Base-by-base conservation (phyloP, 2,329 filamentous ascomycete genomes). In the Daldinia sp. region DNA sequence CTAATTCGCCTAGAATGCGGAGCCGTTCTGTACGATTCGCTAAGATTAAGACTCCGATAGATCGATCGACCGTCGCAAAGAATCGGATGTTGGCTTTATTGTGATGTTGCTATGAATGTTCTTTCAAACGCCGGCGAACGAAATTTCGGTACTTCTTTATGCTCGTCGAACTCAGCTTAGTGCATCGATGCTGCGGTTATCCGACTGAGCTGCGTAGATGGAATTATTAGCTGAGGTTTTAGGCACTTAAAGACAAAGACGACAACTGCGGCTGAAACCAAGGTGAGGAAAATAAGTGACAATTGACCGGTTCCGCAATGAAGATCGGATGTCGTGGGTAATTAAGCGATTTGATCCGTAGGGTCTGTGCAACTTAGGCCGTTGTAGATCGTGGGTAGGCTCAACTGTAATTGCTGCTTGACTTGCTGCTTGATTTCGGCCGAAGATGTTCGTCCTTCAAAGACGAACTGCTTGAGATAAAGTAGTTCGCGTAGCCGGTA, bases 191-290 rank as follows among this genome's bases (percentile, higher is more conserved):
- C 63, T 70, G 59, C 18, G 57, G 60, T 68, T 65, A 67, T 68
- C 54, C 62, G 65, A 63, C 55, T 63, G 70, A 60, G 58, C 67
- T 65, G 54, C 7, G 33, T 35, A 64, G 60, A 59, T 63, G 9
- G 60, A 48, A 66, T 69, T 69, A 71, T 77, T 71, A 77, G 74
- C 72, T 65, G 64, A 53, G 66, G 55, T 7, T 67, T 37, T 20
- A 26, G 55, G 54, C 42, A 50, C 20, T 23, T 58, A 59, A 72
- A 60, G 60, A 76, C 73, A 75, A 75, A 76, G 74, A 71, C 64
- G n/a, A 56, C 37, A 15, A 53, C 35, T 48, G 41, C 41, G 12
- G 59, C 23, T 63, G 41, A 61, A 33, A 60, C 23, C 15, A 44
- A n/a, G 54, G 60, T 54, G 51, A 63, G 60, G 46, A 15, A 35